These are phyloP conservation scores for Podospora pseudocomata DNA, from an alignment of 495 filamentous ascomycete species.

Conservation along the genomic window DNA sequence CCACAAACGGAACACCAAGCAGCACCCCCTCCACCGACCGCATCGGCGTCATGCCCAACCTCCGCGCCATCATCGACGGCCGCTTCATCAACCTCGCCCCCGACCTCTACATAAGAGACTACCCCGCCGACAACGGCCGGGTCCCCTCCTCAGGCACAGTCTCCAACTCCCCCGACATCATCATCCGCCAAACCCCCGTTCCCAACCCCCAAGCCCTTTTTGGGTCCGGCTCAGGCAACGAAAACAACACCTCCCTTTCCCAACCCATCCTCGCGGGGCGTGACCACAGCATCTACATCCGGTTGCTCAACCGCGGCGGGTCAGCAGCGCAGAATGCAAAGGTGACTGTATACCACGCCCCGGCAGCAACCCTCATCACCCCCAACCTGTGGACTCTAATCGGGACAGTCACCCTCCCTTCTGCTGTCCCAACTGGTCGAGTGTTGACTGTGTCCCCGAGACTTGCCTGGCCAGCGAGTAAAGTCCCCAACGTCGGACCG, in stretches of 20 bases:
- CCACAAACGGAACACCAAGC: constrained; percentile 12
- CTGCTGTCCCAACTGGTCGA: not conserved
- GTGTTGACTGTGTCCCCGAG: constrained; percentile 3
- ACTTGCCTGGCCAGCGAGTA: constrained; percentile 5
- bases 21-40: constrained; percentile 8
- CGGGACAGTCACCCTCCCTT: constrained; percentile 1
- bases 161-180: constrained; percentile 14
- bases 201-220: constrained; percentile 7
- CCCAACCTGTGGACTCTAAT: constrained; percentile 12
- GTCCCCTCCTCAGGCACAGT: constrained; percentile 1
- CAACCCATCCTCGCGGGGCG: not conserved
- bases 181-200: constrained; percentile 13
- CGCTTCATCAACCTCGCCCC: not conserved
- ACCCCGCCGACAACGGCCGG: constrained; percentile 4
- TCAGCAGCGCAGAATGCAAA: not conserved
- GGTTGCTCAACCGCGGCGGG: constrained; percentile 13
- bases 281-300: constrained; percentile 11
- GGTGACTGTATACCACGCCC: constrained; percentile 7
- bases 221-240: constrained; percentile 5
- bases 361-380: constrained; percentile 11
- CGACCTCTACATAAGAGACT: constrained; percentile 15
- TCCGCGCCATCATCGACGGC: constrained; percentile 5
- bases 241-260: constrained; percentile 10
- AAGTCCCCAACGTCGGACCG: not conserved
- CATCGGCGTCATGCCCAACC: constrained; percentile 18